These are phyloP conservation scores for Fusarium xylarioides DNA, from an alignment of 2,329 filamentous ascomycete species.

Conservation along the genomic window DNA sequence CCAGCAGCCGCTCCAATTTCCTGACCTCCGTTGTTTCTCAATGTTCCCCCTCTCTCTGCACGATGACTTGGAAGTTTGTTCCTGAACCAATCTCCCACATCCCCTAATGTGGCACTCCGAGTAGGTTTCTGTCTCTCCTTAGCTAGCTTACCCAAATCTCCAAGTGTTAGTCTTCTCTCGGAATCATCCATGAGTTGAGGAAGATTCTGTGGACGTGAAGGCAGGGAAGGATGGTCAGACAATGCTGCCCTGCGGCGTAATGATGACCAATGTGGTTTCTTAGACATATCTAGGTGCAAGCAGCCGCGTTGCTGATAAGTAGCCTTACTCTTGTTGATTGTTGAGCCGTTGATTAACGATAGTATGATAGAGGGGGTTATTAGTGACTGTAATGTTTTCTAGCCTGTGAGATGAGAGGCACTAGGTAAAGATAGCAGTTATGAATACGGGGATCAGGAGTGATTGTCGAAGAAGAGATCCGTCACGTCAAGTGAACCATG, in stretches of 20 bases:
- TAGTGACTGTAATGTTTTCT: neutral
- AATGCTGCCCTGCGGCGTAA: neutral
- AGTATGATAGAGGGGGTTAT: neutral
- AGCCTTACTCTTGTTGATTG: neutral
- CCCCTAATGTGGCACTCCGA: conserved; percentile 19
- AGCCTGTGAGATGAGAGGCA: neutral
- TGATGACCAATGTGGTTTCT: conserved; percentile 14
- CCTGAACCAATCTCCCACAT: conserved; percentile 53
- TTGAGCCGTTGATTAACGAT: neutral
- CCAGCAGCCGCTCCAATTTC: conserved; percentile 30
- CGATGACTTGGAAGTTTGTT: conserved; percentile 59
- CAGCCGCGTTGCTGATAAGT: neutral
- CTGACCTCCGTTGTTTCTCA: conserved; percentile 47
- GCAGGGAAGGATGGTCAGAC: neutral
- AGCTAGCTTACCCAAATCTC: conserved; percentile 50
- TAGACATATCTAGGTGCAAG: neutral
- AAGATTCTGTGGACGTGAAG: neutral
- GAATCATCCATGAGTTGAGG: neutral
- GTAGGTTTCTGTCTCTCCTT: conserved; percentile 42
- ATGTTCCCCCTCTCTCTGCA: conserved; percentile 61
- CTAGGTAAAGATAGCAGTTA: neutral
- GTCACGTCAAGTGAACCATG: neutral
- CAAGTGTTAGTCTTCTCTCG: conserved; percentile 6
- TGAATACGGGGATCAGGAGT: neutral
- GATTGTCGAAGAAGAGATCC: neutral